Evolutionary conservation across 352 stramenopile species (phyloP).

Genomic region (Globisporangium yorkense): DNA sequence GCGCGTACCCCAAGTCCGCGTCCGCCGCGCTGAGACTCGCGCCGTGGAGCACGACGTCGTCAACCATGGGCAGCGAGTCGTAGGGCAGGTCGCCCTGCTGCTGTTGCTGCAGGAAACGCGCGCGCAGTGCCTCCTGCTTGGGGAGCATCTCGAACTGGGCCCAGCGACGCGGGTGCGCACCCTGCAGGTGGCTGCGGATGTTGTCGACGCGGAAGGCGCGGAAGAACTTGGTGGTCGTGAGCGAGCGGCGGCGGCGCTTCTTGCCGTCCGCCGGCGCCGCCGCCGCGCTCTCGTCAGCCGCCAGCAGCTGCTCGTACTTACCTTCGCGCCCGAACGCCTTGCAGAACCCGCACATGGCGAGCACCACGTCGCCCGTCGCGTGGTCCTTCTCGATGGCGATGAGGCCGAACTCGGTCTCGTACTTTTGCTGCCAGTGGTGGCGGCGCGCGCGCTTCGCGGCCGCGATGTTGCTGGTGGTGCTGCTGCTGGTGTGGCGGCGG

Average conservation of each 20-base stretch:
- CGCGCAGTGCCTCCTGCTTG: conserved; percentile 58
- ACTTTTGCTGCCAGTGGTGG: conserved; percentile 79
- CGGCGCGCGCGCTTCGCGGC: conserved; percentile 43
- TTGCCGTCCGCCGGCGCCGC: conserved; percentile 34
- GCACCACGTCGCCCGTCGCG: conserved; percentile 56
- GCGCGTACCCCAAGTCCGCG: conserved; percentile 53
- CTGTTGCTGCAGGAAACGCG: conserved; percentile 57
- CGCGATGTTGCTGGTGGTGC: conserved; percentile 17
- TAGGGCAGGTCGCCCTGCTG: conserved; percentile 64
- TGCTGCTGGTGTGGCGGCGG: too few relatives aligned
- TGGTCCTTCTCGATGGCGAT: conserved; percentile 62
- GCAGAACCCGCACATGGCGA: conserved; percentile 82
- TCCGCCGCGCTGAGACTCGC: conserved; percentile 38
- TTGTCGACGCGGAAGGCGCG: conserved; percentile 82
- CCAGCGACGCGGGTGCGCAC: conserved; percentile 68
- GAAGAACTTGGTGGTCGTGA: conserved; percentile 87
- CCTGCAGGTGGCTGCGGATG: conserved; percentile 80
- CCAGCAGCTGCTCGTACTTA: conserved; percentile 65
- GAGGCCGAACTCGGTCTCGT: conserved; percentile 78
- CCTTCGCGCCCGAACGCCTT: conserved; percentile 78
- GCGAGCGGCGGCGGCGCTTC: conserved; percentile 65
- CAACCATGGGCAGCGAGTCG: conserved; percentile 56
- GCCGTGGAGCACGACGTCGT: conserved; percentile 62
- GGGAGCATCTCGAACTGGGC: conserved; percentile 73
- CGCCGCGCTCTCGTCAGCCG: conserved; percentile 24